Percentiles rank a stretch among this genome's conserved stretches.
phyloP scores from a whole-genome alignment of 306 rosid species.

The Abrus precatorius region DNA sequence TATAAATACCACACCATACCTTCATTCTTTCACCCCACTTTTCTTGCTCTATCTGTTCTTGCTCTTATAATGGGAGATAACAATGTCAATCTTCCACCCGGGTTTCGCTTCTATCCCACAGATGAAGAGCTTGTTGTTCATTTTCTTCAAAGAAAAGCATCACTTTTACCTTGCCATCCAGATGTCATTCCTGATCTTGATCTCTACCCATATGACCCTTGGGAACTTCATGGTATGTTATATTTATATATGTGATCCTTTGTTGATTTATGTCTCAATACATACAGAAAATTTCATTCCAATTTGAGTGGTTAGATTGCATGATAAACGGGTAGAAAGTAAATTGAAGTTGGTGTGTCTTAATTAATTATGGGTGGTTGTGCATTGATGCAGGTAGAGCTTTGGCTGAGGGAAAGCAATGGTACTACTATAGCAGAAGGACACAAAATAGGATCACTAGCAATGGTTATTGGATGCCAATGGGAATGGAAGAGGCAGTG shows the following conservation, averaged over 20 bases:
- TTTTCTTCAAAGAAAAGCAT: slow-evolving; percentile 89
- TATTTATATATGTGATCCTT: background rate
- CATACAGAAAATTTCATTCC: slow-evolving; percentile 15
- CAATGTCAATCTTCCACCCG: slow-evolving; percentile 86
- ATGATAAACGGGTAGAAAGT: background rate
- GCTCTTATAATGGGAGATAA: slow-evolving; percentile 61
- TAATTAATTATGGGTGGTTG: slow-evolving; percentile 9
- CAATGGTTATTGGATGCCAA: slow-evolving; percentile 81
- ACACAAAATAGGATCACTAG: slow-evolving; percentile 64
- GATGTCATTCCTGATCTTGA: slow-evolving; percentile 97
- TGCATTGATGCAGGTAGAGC: slow-evolving; percentile 73
- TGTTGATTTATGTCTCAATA: background rate
- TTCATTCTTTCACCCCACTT: background rate
- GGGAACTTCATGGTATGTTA: slow-evolving; percentile 80
- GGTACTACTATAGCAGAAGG: slow-evolving; percentile 93
- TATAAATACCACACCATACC: slow-evolving; percentile 63
- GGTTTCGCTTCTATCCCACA: slow-evolving; percentile 85
- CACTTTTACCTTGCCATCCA: slow-evolving; percentile 90
- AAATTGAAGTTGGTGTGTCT: slow-evolving; percentile 10
- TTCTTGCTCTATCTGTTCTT: background rate
- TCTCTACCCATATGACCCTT: slow-evolving; percentile 83
- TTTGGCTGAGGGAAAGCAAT: slow-evolving; percentile 82
- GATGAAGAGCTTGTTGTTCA: slow-evolving; percentile 96
- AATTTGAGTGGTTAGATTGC: background rate
- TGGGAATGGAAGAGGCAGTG: slow-evolving; percentile 81